Percentiles rank a stretch among this genome's conserved stretches.
Evolutionary conservation across 2,329 filamentous ascomycete species (phyloP).

Genomic region (Alternaria viburni): DNA sequence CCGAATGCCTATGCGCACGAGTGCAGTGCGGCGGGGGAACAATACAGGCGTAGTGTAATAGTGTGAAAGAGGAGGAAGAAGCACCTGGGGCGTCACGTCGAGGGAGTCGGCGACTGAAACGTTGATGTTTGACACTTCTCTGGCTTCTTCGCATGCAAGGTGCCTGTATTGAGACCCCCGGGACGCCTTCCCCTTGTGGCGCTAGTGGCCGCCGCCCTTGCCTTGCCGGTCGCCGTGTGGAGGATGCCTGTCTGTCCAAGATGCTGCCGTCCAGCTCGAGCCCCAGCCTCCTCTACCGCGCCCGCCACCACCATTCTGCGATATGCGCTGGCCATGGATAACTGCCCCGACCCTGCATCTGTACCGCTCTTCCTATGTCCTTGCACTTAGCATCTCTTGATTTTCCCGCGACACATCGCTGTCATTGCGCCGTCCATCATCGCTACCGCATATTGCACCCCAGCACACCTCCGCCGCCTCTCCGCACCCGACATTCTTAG

Average conservation of each 20-base stretch:
- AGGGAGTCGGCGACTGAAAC: constrained; percentile 3
- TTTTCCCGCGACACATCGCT: constrained; percentile 8
- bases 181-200: constrained; percentile 4
- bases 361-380: constrained; percentile 16
- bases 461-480: constrained; percentile 16
- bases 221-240: not conserved
- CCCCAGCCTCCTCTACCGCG: constrained; percentile 13
- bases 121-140: constrained; percentile 6
- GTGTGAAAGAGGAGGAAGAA: constrained; percentile 1
- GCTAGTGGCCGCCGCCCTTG: constrained; percentile 3
- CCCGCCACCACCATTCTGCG: constrained; percentile 20
- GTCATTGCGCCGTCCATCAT: constrained; percentile 10
- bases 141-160: constrained; percentile 1
- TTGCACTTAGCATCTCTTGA: constrained; percentile 26
- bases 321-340: constrained; percentile 29
- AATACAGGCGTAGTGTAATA: not conserved
- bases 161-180: not conserved
- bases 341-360: constrained; percentile 13
- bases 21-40: not conserved
- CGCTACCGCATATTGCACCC: constrained; percentile 13
- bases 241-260: constrained; percentile 4
- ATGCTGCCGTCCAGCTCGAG: not conserved
- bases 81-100: not conserved
- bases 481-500: constrained; percentile 17
- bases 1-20: not conserved